phyloP scores from a whole-genome alignment of 1,284 basidiomycete species.

The Puccinia brachypodii region DNA sequence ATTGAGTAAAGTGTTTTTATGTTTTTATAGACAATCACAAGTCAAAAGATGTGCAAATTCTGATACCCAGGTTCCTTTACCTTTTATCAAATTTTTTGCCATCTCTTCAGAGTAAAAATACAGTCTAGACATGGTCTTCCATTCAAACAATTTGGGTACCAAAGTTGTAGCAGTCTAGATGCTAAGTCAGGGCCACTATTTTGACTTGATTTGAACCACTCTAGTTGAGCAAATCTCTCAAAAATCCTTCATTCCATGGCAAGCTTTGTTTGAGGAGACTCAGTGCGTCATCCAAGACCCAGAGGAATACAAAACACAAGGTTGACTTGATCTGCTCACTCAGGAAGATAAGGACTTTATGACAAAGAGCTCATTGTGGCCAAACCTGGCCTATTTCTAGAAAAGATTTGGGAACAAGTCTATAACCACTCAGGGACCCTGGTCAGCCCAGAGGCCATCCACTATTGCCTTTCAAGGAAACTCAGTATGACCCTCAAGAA shows the following conservation, averaged over 20 bases:
- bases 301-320: not conserved
- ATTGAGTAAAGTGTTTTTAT: too few relatives aligned
- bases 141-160: not conserved
- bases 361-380: too few relatives aligned
- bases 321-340: not conserved
- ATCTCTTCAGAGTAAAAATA: too few relatives aligned
- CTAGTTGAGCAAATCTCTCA: not conserved
- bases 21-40: too few relatives aligned
- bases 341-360: not conserved
- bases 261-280: not conserved
- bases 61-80: too few relatives aligned
- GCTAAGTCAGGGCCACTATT: not conserved
- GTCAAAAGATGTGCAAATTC: too few relatives aligned
- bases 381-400: not conserved
- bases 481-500: constrained; percentile 9
- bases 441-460: not conserved
- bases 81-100: too few relatives aligned
- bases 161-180: not conserved
- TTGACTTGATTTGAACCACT: not conserved
- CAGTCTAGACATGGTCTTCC: not conserved
- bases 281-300: not conserved
- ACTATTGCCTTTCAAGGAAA: not conserved
- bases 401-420: not conserved
- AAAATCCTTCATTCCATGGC: constrained; percentile 6
- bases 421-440: not conserved